Conservation (phyloP, 148 eudicot genomes). For the Cornus florida region DNA sequence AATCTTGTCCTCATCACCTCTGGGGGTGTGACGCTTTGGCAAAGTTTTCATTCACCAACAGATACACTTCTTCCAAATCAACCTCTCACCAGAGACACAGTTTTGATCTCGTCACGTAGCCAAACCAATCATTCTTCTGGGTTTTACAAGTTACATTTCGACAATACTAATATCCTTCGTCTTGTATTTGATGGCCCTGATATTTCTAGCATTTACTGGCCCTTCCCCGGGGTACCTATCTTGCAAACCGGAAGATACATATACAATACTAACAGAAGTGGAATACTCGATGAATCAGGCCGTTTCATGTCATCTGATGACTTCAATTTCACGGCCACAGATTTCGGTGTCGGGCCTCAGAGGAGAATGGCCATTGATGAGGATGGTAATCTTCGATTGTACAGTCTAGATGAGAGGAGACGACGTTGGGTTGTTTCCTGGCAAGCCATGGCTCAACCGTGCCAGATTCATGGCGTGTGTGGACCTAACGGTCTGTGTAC, state of each 20-base stretch:
- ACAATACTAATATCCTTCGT: constrained; percentile 22
- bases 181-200: constrained; percentile 23
- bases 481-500: constrained; percentile 20
- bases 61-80: constrained; percentile 45
- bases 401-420: constrained; percentile 11
- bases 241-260: constrained; percentile 14
- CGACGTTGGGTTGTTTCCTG: constrained; percentile 4
- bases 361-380: constrained; percentile 19
- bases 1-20: not conserved
- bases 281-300: constrained; percentile 5
- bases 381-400: constrained; percentile 20
- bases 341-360: constrained; percentile 14
- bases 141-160: constrained; percentile 31
- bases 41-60: constrained; percentile 13
- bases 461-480: not conserved
- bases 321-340: not conserved
- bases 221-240: not conserved
- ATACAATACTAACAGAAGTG: constrained; percentile 13
- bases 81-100: constrained; percentile 14
- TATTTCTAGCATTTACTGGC: constrained; percentile 31
- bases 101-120: constrained; percentile 25
- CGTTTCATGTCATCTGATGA: constrained; percentile 17
- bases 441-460: not conserved
- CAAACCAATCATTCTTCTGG: constrained; percentile 27
- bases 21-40: not conserved